Evolutionary conservation across 2,329 filamentous ascomycete species (phyloP), one percentile per base, ranked within the genome.

Genomic region (Daldinia sp.): DNA sequence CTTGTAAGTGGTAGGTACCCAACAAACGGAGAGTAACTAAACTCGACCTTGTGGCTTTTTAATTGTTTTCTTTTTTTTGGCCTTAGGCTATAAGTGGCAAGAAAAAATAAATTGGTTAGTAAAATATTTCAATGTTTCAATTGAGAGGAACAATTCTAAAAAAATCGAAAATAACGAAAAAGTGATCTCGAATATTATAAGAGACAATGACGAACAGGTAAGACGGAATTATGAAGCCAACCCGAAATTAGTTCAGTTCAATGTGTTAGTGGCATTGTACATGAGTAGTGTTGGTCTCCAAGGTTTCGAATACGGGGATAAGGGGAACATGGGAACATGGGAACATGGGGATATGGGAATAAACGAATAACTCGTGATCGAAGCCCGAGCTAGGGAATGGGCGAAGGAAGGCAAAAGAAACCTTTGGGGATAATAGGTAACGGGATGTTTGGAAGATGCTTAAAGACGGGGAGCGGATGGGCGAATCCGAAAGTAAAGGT

Each of bases 401-500:
- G 17, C 6, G 17, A 19, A 49, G 30, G n/a, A 59, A 58, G 55
- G 37, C 27, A 23, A 48, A 29, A 35, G n/a, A n/a, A n/a, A n/a
- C n/a, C n/a, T n/a, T n/a, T n/a, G n/a, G n/a, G n/a, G n/a, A n/a
- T n/a, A n/a, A n/a, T n/a, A n/a, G n/a, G n/a, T n/a, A n/a, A n/a
- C n/a, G n/a, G n/a, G 37, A 45, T 34, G 37, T n/a, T 29, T 21
- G 52, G 27, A 13, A 29, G 29, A 35, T 21, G 19, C 41, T 27
- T 45, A 15, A 45, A 34, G 41, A 43, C 9, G 32, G 51, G 50
- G 48, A 41, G 21, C 37, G 43, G 50, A 61, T 54, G 53, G 57
- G 61, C 56, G 53, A 66, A 66, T 61, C 60, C 63, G 53, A 61
- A 37, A 11, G 47, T 55, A 30, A 29, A 60, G 45, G 29, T 49